These are phyloP conservation scores for Nicotiana knightiana DNA, from an alignment of 257 asterid genomes.

Conservation along the genomic window DNA sequence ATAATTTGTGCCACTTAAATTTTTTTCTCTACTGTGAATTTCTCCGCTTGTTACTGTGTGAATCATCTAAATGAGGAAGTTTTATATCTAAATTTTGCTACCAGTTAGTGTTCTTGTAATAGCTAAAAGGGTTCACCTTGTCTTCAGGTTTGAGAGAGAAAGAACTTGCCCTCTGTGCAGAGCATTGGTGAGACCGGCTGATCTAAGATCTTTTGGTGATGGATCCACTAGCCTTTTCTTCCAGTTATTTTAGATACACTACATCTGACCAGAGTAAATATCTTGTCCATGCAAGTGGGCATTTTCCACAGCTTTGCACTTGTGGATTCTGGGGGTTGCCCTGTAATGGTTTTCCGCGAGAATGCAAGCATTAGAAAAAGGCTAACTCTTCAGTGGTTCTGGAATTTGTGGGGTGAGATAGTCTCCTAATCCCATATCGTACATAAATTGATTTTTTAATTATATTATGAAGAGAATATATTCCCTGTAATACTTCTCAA, in stretches of 20 bases:
- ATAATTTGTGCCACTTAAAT: not conserved
- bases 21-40: not conserved
- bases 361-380: not conserved
- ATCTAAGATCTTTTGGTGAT: slow-evolving; percentile 44
- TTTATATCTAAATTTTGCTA: not conserved
- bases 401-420: not conserved
- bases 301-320: not conserved
- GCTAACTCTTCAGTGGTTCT: not conserved
- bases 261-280: not conserved
- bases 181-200: slow-evolving; percentile 46
- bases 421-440: not conserved
- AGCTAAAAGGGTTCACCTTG: not conserved
- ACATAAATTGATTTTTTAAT: not conserved
- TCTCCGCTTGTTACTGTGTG: not conserved
- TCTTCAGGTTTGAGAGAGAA: slow-evolving; percentile 45
- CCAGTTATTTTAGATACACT: slow-evolving; percentile 31
- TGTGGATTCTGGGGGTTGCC: not conserved
- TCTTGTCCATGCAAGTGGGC: not conserved
- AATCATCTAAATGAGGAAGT: not conserved
- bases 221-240: slow-evolving; percentile 48
- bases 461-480: not conserved
- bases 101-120: not conserved
- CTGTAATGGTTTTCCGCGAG: not conserved
- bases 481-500: not conserved
- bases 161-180: slow-evolving; percentile 54